Base-by-base conservation (phyloP, 768 basidiomycete genomes). In the Calvatia gigantea region DNA sequence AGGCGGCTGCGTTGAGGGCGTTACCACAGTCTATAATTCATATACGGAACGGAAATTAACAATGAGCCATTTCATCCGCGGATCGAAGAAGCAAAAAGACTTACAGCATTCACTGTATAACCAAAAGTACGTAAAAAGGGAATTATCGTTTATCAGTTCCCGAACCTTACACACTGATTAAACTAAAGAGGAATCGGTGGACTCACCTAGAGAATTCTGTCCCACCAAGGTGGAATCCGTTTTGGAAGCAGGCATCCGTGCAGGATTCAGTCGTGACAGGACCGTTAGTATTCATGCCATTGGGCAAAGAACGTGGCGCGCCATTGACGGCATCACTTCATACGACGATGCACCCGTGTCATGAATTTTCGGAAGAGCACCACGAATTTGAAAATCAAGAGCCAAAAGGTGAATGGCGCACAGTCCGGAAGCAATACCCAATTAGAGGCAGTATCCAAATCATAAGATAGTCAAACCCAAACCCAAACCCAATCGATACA, bases 191-290 rank as follows among this genome's bases (percentile, higher is more conserved):
- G n/a, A 28, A 11, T 25, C 28, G 11, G 37, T 23, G 25, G 23
- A 67, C 75, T 51, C 52, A 73, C 71, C 52, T 61, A 54, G 75
- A 45, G 62, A 69, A 78, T 65, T 77, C 74, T 15, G 75, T 65
- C 51, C 74, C 74, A 41, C 77, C 64, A 28, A 73, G 56, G 17
- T 58, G 62, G 57, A 67, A 73, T 17, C 79, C 86, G 48, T 75
- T 74, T 37, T 73, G 72, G 68, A 83, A 84, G 67, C 87, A 89
- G 1, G 81, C 81, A 33, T 72, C 66, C 1, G 86, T 82, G 67
- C 87, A 89, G 31, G 71, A 72, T 58, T 81, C 80, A 51, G 80
- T 76, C 9, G 80, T 82, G 61, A 82, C 72, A 17, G 71, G 63
- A 12, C 77, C 79, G n/a, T 65, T 58, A 2, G 77, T 73, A 6